Percentiles rank a stretch among this genome's conserved stretches.
Conservation (phyloP, 177 flowering plant genomes). For the Tripterygium wilfordii region DNA sequence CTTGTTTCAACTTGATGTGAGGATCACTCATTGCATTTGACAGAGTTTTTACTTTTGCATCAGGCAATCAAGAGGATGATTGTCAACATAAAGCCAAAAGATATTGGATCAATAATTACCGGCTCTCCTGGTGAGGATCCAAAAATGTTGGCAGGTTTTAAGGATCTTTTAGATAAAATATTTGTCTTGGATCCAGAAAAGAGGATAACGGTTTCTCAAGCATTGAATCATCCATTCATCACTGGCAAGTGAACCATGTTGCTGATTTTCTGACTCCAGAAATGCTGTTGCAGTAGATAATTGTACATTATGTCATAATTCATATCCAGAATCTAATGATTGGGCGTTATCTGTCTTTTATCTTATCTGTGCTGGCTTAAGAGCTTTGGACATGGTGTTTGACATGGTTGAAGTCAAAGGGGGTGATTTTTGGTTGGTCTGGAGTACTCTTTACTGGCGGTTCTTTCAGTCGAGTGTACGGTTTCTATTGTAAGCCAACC, state of each 20-base stretch:
- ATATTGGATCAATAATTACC: conserved; percentile 60
- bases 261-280: conserved; percentile 83
- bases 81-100: conserved; percentile 83
- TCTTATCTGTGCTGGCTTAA: conserved; percentile 44
- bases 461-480: conserved; percentile 78
- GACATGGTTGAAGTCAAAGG: conserved; percentile 48
- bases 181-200: conserved; percentile 95
- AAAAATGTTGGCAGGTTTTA: conserved; percentile 87
- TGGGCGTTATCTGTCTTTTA: conserved; percentile 64
- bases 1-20: conserved; percentile 1
- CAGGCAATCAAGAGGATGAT: conserved; percentile 74
- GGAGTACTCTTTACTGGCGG: conserved; percentile 58
- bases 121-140: conserved; percentile 90
- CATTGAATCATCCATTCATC: conserved; percentile 95
- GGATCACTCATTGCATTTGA: too few species aligned
- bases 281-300: conserved; percentile 62
- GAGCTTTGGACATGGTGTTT: conserved; percentile 37
- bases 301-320: conserved; percentile 46
- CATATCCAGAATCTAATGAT: conserved; percentile 70
- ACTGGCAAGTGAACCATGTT: conserved; percentile 98
- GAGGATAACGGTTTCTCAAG: conserved; percentile 95
- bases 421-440: conserved; percentile 41
- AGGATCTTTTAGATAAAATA: conserved; percentile 85
- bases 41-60: conserved; percentile 1
- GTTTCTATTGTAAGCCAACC: conserved; percentile 96